Base-by-base conservation (phyloP, 1,139 yeast genomes). In the Petasospora fabianii region DNA sequence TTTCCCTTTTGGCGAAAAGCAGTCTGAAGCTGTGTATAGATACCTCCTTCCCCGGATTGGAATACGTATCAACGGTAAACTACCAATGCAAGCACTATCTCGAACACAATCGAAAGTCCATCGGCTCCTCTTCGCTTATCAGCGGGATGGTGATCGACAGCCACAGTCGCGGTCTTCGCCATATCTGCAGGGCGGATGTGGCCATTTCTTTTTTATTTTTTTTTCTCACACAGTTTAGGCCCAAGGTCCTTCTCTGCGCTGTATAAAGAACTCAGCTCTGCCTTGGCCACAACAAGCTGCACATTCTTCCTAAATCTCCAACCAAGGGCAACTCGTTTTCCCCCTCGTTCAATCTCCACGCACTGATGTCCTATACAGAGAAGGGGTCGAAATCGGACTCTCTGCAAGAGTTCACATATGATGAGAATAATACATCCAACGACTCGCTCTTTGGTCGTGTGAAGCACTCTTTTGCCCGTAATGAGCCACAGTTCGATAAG, bases 381-480 rank as follows among this genome's bases (percentile, higher is more conserved):
- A 24, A 30, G 16, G 24, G 18, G 4, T 30, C 24, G 12, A 31
- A 31, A 15, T 16, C 11, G 13, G 27, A 15, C 27, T 27, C 30
- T 15, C 15, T 16, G 14, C 34, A 16, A 3, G 27, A 31, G 16
- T 38, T 35, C 10, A 26, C n/a, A 6, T 22, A 22, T 13, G 26
- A 22, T 11, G 26, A 22, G 24, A 28, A 21, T n/a, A n/a, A n/a
- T n/a, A n/a, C n/a, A 17, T 32, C 35, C 18, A 11, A 19, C n/a
- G 15, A 7, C 13, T 20, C 32, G 6, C 29, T 32, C 16, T 13
- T 32, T 14, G 22, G 32, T 3, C 27, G 36, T 16, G 30, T 49
- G 4, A 38, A 33, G 11, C 50, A 68, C 41, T 66, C 75, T 0
- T 73, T 73, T 54, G 64, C 60, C 36, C 61, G 68, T 35, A 64